A percentile compares a stretch with the other conserved stretches of the same genome.
These are phyloP conservation scores for Nepenthes gracilis DNA, from an alignment of 148 eudicot genomes.

Conservation along the genomic window DNA sequence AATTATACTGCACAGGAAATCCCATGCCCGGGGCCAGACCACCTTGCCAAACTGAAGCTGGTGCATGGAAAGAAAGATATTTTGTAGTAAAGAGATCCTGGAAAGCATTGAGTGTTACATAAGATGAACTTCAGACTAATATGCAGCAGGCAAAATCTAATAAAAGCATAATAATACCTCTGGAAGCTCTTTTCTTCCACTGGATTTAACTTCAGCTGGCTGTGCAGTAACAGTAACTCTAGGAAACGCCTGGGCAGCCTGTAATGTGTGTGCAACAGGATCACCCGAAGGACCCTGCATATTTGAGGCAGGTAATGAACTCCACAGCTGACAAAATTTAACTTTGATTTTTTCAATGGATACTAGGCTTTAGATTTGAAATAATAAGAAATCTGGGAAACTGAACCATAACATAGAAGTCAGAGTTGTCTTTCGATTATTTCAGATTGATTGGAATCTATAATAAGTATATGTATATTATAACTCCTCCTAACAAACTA, in stretches of 20 bases:
- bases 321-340: too few relatives aligned
- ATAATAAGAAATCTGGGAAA: too few relatives aligned
- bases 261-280: slow-evolving; percentile 27
- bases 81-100: slow-evolving; percentile 80
- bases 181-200: slow-evolving; percentile 67
- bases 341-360: too few relatives aligned
- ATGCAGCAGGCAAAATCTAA: not conserved
- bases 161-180: slow-evolving; percentile 29
- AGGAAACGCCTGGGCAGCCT: slow-evolving; percentile 13
- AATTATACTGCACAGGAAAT: slow-evolving; percentile 54
- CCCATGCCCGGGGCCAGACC: slow-evolving; percentile 46
- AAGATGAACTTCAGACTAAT: not conserved
- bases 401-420: too few relatives aligned
- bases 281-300: slow-evolving; percentile 25
- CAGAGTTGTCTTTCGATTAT: too few relatives aligned
- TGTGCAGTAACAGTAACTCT: slow-evolving; percentile 12
- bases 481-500: too few relatives aligned
- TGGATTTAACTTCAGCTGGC: slow-evolving; percentile 30
- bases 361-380: too few relatives aligned
- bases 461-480: too few relatives aligned
- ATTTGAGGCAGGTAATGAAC: slow-evolving; percentile 7
- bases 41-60: slow-evolving; percentile 70
- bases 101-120: slow-evolving; percentile 6
- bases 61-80: slow-evolving; percentile 34
- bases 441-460: too few relatives aligned